Base-by-base conservation (phyloP, 768 basidiomycete genomes). In the Podaxis rugospora region DNA sequence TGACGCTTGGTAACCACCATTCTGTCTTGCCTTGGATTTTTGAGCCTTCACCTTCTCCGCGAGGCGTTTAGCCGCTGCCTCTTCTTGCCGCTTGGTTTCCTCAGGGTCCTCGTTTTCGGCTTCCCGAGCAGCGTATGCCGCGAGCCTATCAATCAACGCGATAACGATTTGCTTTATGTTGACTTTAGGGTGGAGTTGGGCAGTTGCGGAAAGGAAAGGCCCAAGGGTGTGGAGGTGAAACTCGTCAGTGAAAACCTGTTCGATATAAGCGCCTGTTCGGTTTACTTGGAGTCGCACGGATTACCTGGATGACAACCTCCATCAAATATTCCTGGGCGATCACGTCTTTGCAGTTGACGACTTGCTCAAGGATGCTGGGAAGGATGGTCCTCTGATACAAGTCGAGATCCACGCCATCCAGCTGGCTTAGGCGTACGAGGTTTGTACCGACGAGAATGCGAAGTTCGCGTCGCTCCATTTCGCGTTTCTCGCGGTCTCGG, bases 101-200 rank as follows among this genome's bases (percentile, higher is more conserved):
- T 97, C 96, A 0, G 95, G 94, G 66, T 93, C 89, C 71, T 98
- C 97, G 66, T 78, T 96, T 78, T 99, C 97, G 0, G 97, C 95
- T 74, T 99, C 97, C 1, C 96, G 85, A 1, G 97, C 96, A 49
- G 97, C 97, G 68, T 95, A 98, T 0, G 94, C 88, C 0, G 97
- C 97, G 11, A 99, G 79, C 13, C 96, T 86, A 75, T 99, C 97
- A 66, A 99, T 97, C 28, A 99, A 82, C 0, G 96, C 93, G 53
- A 99, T 99, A 58, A 98, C 97, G 66, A 99, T 98, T 64, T 90
- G 84, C 75, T 99, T 98, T 78, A 98, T 98, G 75, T 97, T 97
- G 68, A 98, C 97, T 71, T 96, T 93, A 53, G 95, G 95, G 71
- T 99, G 97, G 2, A 98, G 83, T 65, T 95, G 94, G 0, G 97